Percentiles rank a stretch among this genome's conserved stretches.
Conservation (phyloP, 176 grass and related monocot genomes). For the Cenchrus americanus region DNA sequence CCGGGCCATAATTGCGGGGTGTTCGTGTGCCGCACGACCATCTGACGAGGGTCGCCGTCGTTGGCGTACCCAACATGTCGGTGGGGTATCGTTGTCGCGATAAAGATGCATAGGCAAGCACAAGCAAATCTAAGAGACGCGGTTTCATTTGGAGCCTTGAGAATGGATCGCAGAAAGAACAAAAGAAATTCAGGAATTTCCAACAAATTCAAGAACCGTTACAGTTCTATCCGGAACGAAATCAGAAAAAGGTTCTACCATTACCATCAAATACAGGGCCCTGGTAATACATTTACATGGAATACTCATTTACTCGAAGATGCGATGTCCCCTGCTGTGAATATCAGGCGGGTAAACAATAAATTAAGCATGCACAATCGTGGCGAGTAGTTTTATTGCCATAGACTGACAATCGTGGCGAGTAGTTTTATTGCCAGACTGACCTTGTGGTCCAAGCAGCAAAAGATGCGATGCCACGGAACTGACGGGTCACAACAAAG, state of each 20-base stretch:
- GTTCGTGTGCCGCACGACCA: background rate
- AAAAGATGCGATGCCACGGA: background rate
- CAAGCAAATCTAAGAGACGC: too few relatives aligned
- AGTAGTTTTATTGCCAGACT: background rate
- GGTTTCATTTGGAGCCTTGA: background rate
- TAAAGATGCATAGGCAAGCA: background rate
- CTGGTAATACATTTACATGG: too few relatives aligned
- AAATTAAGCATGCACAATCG: background rate
- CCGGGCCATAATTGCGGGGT: slow-evolving; percentile 1
- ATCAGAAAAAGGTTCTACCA: background rate
- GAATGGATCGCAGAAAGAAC: too few relatives aligned
- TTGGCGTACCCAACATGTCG: background rate
- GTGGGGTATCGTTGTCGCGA: slow-evolving; percentile 19
- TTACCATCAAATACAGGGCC: background rate
- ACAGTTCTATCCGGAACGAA: too few relatives aligned
- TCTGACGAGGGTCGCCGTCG: background rate
- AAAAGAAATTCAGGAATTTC: too few relatives aligned
- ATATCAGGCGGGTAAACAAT: background rate
- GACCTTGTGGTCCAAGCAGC: slow-evolving; percentile 4
- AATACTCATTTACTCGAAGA: too few relatives aligned
- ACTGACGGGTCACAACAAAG: background rate
- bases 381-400: background rate
- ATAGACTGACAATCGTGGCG: background rate
- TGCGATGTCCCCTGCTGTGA: background rate
- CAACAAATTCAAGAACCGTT: too few relatives aligned